Evolutionary conservation across 768 basidiomycete genomes (phyloP), one percentile per base, ranked within the genome.

Genomic region (Hirschioporus abietinus): DNA sequence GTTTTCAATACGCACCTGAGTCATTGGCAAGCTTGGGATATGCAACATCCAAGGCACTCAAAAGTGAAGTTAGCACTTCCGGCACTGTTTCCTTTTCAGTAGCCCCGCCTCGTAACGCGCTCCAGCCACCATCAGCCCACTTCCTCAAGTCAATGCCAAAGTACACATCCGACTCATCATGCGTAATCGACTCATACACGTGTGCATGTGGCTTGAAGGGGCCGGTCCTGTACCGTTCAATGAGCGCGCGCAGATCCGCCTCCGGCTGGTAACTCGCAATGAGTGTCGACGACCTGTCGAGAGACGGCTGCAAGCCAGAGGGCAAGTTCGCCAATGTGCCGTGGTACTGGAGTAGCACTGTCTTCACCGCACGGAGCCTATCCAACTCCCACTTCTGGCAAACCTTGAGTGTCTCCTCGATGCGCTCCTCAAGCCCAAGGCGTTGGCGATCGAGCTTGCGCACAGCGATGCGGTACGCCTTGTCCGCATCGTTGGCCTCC

Each of bases 151-250:
- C 95, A 67, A 96, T 90, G 12, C 95, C 95, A 74, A 96, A 97
- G 10, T 93, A 86, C 30, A 93, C 91, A 72, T 96, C 95, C 0
- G 86, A 85, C 71, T 91, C 91, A 60, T 91, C 89, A 70, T 93
- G 93, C 9, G 90, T 81, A 35, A 95, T 84, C 4, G 89, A 90
- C 73, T 96, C 93, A 76, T 94, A 98, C 10, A 95, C 80, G 65
- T 93, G 93, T 0, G 96, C 86, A 42, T 80, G 81, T 0, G 96
- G 96, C 57, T 91, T 83, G 88, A 97, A 99, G 0, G 95, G 91
- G 0, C 96, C 96, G 0, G 95, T 96, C 65, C 96, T 87, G 74
- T 95, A 93, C 12, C 92, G 89, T 75, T 97, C 95, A 68, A 97
- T 95, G 63, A 96, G 84, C 10, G 92, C 93, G 15, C 80, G 88